Percentiles rank a stretch among this genome's conserved stretches.
phyloP scores from a whole-genome alignment of 371 early-diverging fungal species.

The Lichtheimia ramosa region DNA sequence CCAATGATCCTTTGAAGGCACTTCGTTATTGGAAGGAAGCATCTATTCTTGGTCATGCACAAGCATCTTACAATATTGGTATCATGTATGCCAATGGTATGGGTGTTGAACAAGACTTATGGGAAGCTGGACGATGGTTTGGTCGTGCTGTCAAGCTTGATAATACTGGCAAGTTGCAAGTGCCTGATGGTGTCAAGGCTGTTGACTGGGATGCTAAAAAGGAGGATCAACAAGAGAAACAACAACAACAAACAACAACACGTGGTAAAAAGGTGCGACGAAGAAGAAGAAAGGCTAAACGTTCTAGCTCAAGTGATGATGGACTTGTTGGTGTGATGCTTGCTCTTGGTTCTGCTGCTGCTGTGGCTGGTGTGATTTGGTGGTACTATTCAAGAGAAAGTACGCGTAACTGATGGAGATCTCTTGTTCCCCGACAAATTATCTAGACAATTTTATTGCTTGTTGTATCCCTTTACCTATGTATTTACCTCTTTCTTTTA shows the following conservation, averaged over 20 bases:
- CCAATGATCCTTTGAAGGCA: conserved; percentile 40
- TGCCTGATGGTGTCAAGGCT: conserved; percentile 35
- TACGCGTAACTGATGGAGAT: background rate
- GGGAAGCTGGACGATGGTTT: conserved; percentile 49
- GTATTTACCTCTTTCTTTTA: too few species aligned
- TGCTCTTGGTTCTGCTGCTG: conserved; percentile 32
- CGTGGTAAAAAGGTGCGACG: conserved; percentile 9
- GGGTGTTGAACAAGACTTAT: conserved; percentile 40
- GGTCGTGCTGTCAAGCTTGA: conserved; percentile 51
- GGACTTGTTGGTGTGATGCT: conserved; percentile 19
- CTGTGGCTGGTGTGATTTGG: conserved; percentile 40
- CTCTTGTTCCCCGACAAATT: too few species aligned
- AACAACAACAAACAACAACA: conserved; percentile 4
- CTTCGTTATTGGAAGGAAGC: conserved; percentile 52
- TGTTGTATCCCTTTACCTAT: too few species aligned
- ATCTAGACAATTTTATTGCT: too few species aligned
- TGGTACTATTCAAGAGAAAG: conserved; percentile 18
- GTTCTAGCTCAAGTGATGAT: conserved; percentile 6
- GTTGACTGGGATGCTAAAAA: conserved; percentile 45
- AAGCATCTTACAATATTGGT: conserved; percentile 50
- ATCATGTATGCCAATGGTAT: conserved; percentile 48
- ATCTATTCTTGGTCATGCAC: conserved; percentile 47
- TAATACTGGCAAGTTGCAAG: conserved; percentile 34
- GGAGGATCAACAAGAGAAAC: conserved; percentile 14
- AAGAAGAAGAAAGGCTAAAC: conserved; percentile 22